Percentiles rank a stretch among this genome's conserved stretches.
These are phyloP conservation scores for Imleria badia DNA, from an alignment of 768 basidiomycete species.

Conservation along the genomic window DNA sequence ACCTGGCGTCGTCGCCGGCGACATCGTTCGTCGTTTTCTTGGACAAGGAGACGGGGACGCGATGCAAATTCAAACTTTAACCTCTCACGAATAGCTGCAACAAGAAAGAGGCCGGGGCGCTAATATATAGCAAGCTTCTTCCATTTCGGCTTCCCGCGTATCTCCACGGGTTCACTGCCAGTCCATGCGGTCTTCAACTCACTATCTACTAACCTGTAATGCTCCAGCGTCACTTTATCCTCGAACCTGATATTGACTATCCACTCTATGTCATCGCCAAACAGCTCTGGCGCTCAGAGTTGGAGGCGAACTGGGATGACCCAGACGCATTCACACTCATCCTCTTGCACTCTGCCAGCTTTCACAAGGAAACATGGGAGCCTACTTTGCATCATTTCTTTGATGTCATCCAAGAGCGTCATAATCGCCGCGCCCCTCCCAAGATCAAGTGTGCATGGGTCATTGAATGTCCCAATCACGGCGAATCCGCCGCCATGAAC, in stretches of 20 bases:
- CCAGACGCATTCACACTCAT: conserved; percentile 54
- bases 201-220: conserved; percentile 8
- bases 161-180: background rate
- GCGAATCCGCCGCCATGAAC: conserved; percentile 58
- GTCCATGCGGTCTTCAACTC: background rate
- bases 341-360: conserved; percentile 68
- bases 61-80: too few relatives aligned
- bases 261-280: conserved; percentile 56
- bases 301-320: conserved; percentile 36
- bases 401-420: conserved; percentile 15
- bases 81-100: too few relatives aligned
- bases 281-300: conserved; percentile 49
- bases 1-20: too few relatives aligned
- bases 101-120: too few relatives aligned
- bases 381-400: conserved; percentile 55
- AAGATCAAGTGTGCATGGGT: conserved; percentile 51
- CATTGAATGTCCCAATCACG: conserved; percentile 74
- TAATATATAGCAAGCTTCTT: too few relatives aligned
- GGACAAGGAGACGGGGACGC: too few relatives aligned
- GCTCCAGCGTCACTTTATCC: conserved; percentile 30
- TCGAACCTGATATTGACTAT: conserved; percentile 42
- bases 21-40: too few relatives aligned
- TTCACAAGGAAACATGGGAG: conserved; percentile 76
- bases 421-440: background rate
- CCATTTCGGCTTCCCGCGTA: background rate